A percentile compares a stretch with the other conserved stretches of the same genome.
These are phyloP conservation scores for Nakaseomyces kungkrabaensis DNA, from an alignment of 1,139 yeast genomes.

Conservation along the genomic window DNA sequence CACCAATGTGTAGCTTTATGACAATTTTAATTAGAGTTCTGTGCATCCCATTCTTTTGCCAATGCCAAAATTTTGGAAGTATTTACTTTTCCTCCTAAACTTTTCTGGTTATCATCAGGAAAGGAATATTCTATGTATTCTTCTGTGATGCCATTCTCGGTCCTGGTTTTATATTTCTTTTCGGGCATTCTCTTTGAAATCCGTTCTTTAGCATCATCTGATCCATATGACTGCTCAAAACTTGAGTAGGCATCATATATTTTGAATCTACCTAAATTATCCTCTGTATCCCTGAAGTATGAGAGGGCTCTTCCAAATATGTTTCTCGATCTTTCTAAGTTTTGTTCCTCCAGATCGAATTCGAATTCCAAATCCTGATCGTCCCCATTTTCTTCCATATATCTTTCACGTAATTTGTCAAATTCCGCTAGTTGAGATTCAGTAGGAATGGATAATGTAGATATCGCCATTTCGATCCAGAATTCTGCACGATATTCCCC, in stretches of 20 bases:
- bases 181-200: slow-evolving; percentile 46
- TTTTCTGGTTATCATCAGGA: slow-evolving; percentile 43
- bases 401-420: slow-evolving; percentile 11
- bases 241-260: slow-evolving; percentile 55
- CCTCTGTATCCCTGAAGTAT: slow-evolving; percentile 33
- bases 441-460: slow-evolving; percentile 62
- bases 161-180: slow-evolving; percentile 29
- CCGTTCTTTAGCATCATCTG: slow-evolving; percentile 29
- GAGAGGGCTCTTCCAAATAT: slow-evolving; percentile 49
- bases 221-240: slow-evolving; percentile 62
- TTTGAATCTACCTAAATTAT: slow-evolving; percentile 40
- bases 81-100: slow-evolving; percentile 17
- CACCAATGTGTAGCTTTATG: background rate
- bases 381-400: slow-evolving; percentile 32
- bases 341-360: slow-evolving; percentile 41
- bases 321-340: slow-evolving; percentile 42
- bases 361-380: slow-evolving; percentile 42
- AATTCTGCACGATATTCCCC: slow-evolving; percentile 33
- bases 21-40: background rate
- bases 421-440: slow-evolving; percentile 37
- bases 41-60: slow-evolving; percentile 50
- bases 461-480: slow-evolving; percentile 65
- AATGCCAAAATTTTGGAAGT: slow-evolving; percentile 48
- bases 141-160: slow-evolving; percentile 40
- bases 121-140: slow-evolving; percentile 59